A percentile compares a stretch with the other conserved stretches of the same genome.
Evolutionary conservation across 306 rosid genomes (phyloP).

Genomic region (Fragaria nilgerrensis): DNA sequence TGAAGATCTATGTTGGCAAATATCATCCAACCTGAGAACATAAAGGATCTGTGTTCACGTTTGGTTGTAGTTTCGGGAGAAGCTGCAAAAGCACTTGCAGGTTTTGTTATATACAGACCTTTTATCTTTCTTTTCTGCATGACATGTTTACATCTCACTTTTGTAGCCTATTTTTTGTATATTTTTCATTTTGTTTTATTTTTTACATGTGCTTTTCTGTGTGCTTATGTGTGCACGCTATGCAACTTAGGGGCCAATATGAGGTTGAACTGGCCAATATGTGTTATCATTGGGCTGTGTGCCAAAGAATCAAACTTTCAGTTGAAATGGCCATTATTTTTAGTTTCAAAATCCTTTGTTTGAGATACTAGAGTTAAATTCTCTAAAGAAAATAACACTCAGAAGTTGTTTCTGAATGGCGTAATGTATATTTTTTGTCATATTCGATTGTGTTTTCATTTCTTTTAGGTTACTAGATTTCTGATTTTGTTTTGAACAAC

Average conservation of each 20-base stretch:
- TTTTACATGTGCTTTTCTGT: background rate
- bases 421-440: background rate
- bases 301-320: slow-evolving; percentile 2
- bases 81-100: slow-evolving; percentile 51
- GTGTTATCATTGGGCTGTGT: background rate
- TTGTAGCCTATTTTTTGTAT: background rate
- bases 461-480: slow-evolving; percentile 9
- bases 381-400: background rate
- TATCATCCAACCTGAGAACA: slow-evolving; percentile 58
- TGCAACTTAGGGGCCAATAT: background rate
- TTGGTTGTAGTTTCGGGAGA: slow-evolving; percentile 58
- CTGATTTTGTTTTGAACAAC: background rate
- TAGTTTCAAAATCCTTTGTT: background rate
- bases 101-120: slow-evolving; percentile 37
- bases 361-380: background rate
- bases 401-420: background rate
- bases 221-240: background rate
- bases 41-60: slow-evolving; percentile 65
- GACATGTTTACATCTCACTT: background rate
- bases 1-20: slow-evolving; percentile 66
- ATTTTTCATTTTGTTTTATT: background rate
- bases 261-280: slow-evolving; percentile 1
- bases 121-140: slow-evolving; percentile 17
- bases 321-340: background rate
- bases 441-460: background rate